These are phyloP conservation scores for Ricinus communis DNA, from an alignment of 345 rosid genomes.

Conservation along the genomic window DNA sequence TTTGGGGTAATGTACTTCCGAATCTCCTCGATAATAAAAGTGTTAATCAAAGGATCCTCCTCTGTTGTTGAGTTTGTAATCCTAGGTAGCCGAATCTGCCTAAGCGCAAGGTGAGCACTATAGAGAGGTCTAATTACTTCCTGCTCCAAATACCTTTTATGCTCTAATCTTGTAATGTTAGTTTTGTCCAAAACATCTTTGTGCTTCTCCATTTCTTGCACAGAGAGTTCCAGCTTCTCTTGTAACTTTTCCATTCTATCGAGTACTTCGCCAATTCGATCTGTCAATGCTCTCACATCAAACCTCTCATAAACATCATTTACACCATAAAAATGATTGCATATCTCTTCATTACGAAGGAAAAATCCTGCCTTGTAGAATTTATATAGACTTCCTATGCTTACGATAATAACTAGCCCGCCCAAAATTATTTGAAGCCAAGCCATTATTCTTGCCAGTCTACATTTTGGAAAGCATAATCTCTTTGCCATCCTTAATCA, in stretches of 20 bases:
- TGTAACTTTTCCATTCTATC: slow-evolving; percentile 55
- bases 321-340: slow-evolving; percentile 48
- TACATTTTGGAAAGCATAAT: slow-evolving; percentile 48
- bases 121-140: slow-evolving; percentile 77
- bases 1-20: slow-evolving; percentile 71
- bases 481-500: slow-evolving; percentile 43
- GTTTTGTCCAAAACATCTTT: slow-evolving; percentile 36
- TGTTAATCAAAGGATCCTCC: slow-evolving; percentile 76
- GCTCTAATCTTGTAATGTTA: slow-evolving; percentile 44
- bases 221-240: slow-evolving; percentile 57
- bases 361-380: slow-evolving; percentile 70
- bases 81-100: slow-evolving; percentile 66
- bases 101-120: slow-evolving; percentile 58
- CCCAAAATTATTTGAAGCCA: slow-evolving; percentile 68
- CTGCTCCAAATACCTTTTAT: slow-evolving; percentile 57
- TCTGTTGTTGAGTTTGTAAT: slow-evolving; percentile 40
- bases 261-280: slow-evolving; percentile 56
- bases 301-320: slow-evolving; percentile 49
- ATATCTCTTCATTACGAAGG: slow-evolving; percentile 62
- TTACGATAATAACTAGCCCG: slow-evolving; percentile 54
- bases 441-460: slow-evolving; percentile 52
- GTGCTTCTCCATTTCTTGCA: slow-evolving; percentile 60
- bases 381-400: slow-evolving; percentile 63
- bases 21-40: slow-evolving; percentile 66
- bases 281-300: slow-evolving; percentile 40